Base-by-base conservation (phyloP, 2,329 filamentous ascomycete genomes). In the Trichoderma sp. region DNA sequence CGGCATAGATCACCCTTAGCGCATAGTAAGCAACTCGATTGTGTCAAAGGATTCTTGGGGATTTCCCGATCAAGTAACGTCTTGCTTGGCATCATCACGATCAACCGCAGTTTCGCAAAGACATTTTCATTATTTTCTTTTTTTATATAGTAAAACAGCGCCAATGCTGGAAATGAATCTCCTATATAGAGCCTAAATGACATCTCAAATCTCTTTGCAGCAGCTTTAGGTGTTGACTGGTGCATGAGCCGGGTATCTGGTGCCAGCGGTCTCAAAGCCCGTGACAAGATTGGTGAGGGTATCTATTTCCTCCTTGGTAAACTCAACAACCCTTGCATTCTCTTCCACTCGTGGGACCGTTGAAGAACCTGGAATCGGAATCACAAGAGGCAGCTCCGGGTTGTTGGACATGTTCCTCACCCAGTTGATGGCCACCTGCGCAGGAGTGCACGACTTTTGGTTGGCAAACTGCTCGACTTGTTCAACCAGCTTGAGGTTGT, bases 391-490 rank as follows among this genome's bases (percentile, higher is more conserved):
- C 81, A 88, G 82, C 21, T 86, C 89, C 5, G 86, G 83, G 36
- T 82, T 82, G 66, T 81, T 81, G 65, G 83, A 86, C 43, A 89
- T 81, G 3, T 83, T 80, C 64, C 83, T 77, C 8, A 89, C 82
- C 91, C 92, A 94, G 53, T 84, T 86, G 62, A 94, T 83, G 6
- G 91, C 91, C n/a, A 94, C 83, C 80, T 94, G 91, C 1, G 86
- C 86, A 3, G 88, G 78, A 0, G 89, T 92, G 76, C 84, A 86
- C 0, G 85, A 85, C 81, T 91, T 93, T 76, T 84, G 83, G 75
- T 82, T 78, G 1, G 91, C 91, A 36, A 93, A 76, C 30, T 82
- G 81, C 77, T 89, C 82, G 12, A 93, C 80, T 72, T 88, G 83
- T 5, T 84, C 74, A 11, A 90, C 88, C 4, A 94, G 84, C 77